Evolutionary conservation across 768 basidiomycete genomes (phyloP), one percentile per base, ranked within the genome.

Genomic region (Phanerochaete carnosa): DNA sequence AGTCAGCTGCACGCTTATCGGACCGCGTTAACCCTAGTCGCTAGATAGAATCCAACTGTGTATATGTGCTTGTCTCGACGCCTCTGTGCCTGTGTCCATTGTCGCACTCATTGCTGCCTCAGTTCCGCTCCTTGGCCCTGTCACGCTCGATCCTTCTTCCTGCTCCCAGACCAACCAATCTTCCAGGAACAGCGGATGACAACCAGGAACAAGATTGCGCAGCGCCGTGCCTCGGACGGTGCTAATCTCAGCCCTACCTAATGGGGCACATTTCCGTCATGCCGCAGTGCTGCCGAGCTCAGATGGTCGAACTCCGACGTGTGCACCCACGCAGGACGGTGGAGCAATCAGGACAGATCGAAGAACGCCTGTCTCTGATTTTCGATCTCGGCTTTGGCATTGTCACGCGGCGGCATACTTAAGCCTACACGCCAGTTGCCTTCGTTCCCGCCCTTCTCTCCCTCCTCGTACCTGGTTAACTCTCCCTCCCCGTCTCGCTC

Each of bases 301-400:
- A 19, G 22, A 55, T 55, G 53, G 9, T 11, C 25, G 26, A 19
- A 49, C 47, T 49, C 47, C 47, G 47, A 49, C 47, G 28, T 22
- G 23, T 16, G 54, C 32, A 15, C 39, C 51, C 16, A 13, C 30
- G 30, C 28, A 22, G 50, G 23, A 16, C 26, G 6, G 49, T 30
- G 49, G 49, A 30, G 26, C 49, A 13, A 30, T 50, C 49, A 50
- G 22, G 52, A 29, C 30, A 29, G 23, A 52, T 33, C 30, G 30
- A 19, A 23, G 12, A 39, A 39, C n/a, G 35, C 22, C 54, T 33
- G 23, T 33, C 54, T 37, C 43, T 55, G 33, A 52, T 55, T 55
- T 55, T 55, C 54, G 54, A 37, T 43, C 54, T 55, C 54, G 54
- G 54, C 54, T 55, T n/a, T 19, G 37, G 26, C 23, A 43, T 12